phyloP scores from a whole-genome alignment of 1,284 basidiomycete genomes.

The Porphyrellus sp. region DNA sequence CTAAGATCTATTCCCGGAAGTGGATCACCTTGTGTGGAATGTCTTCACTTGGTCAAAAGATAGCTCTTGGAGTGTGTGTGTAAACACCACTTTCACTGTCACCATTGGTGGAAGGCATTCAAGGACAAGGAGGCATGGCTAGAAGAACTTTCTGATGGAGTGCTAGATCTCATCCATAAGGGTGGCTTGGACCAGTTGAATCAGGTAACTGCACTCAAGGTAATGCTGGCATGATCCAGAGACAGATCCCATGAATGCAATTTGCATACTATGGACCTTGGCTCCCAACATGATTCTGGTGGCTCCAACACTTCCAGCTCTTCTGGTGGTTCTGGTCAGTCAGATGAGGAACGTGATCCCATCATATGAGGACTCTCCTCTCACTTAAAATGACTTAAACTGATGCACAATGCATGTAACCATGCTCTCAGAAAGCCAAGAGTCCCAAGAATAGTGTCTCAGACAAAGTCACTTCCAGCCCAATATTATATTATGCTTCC shows the following conservation, averaged over 20 bases:
- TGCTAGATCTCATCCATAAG: background rate
- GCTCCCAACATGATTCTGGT: background rate
- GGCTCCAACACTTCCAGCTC: background rate
- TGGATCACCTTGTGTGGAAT: background rate
- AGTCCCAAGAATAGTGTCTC: background rate
- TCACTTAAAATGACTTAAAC: background rate
- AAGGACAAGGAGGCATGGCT: background rate
- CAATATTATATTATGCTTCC: background rate
- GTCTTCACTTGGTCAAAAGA: background rate
- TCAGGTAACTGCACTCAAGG: background rate
- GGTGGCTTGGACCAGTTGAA: slow-evolving; percentile 1
- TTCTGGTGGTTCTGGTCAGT: no score
- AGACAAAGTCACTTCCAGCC: background rate
- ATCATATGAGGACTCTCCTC: background rate
- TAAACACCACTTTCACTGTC: background rate
- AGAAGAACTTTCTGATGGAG: slow-evolving; percentile 1
- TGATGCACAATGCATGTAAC: background rate
- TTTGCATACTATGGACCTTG: no score
- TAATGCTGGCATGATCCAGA: slow-evolving; percentile 2
- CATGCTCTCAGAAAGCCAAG: background rate
- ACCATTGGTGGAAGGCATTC: slow-evolving; percentile 1
- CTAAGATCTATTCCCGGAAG: background rate
- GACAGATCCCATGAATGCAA: slow-evolving; percentile 6
- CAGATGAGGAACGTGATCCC: background rate
- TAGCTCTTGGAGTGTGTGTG: background rate